Percentiles rank a stretch among this genome's conserved stretches.
Conservation (phyloP, 2,329 filamentous ascomycete species). For the Ceratocystis colombiana region DNA sequence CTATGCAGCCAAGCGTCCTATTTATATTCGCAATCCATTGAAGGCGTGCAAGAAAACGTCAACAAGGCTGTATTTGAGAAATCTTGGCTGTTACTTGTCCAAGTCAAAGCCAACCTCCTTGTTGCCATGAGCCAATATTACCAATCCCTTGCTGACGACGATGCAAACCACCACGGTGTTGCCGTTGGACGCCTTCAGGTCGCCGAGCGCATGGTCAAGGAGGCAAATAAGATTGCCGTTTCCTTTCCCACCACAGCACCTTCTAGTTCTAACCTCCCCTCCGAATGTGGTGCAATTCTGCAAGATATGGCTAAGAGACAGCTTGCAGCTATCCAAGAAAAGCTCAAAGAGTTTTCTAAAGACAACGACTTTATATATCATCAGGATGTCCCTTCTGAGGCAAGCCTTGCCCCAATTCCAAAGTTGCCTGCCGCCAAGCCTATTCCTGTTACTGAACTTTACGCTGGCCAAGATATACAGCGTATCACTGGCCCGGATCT, state of each 20-base stretch:
- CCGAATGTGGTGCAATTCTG: conserved; percentile 65
- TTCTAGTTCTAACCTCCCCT: conserved; percentile 68
- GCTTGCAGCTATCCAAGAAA: conserved; percentile 67
- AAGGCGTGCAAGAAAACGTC: conserved; percentile 88
- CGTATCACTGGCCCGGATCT: conserved; percentile 94
- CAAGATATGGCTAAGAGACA: conserved; percentile 80
- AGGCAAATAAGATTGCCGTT: conserved; percentile 65
- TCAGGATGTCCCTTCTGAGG: conserved; percentile 77
- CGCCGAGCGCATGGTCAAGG: conserved; percentile 67
- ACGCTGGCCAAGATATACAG: conserved; percentile 94
- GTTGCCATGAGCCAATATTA: conserved; percentile 84
- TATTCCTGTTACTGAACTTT: conserved; percentile 91
- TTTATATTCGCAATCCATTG: conserved; percentile 75
- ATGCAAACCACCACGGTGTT: conserved; percentile 74
- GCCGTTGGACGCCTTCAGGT: conserved; percentile 74
- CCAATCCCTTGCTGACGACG: conserved; percentile 82
- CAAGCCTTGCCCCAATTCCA: conserved; percentile 66
- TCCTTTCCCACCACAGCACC: conserved; percentile 72
- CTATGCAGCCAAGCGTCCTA: conserved; percentile 83
- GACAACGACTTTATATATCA: conserved; percentile 99
- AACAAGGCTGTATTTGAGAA: conserved; percentile 87
- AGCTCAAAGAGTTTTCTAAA: conserved; percentile 63
- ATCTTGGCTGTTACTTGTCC: conserved; percentile 74
- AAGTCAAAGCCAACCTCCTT: conserved; percentile 76
- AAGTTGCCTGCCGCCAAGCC: conserved; percentile 94